Conservation (phyloP, 345 rosid genomes). For the Barbarea vulgaris region DNA sequence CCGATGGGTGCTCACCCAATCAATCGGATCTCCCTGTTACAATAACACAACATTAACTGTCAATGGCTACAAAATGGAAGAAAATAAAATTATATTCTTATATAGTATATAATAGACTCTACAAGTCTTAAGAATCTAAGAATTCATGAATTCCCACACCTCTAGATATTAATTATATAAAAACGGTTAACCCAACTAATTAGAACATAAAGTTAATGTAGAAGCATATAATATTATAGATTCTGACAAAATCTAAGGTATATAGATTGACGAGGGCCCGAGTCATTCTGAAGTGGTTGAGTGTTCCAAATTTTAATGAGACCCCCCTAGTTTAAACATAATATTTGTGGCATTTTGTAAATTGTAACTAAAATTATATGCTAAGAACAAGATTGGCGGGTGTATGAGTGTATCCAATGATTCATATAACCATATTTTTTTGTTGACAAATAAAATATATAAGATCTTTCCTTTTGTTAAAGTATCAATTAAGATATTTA, state of each 20-base stretch:
- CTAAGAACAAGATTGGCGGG: background rate
- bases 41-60: background rate
- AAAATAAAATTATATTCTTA: background rate
- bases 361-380: background rate
- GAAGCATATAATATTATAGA: background rate
- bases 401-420: slow-evolving; percentile 9
- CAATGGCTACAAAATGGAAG: background rate
- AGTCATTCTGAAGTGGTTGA: slow-evolving; percentile 10
- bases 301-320: background rate
- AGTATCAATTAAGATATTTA: too few species aligned
- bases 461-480: too few species aligned
- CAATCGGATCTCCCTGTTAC: slow-evolving; percentile 62
- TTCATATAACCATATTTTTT: background rate
- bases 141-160: background rate
- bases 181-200: slow-evolving; percentile 1
- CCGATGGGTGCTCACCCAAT: slow-evolving; percentile 93
- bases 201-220: background rate
- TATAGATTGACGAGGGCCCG: background rate
- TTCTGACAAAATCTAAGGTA: background rate
- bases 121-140: background rate
- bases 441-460: too few species aligned
- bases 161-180: background rate
- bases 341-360: background rate
- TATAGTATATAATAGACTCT: background rate
- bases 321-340: background rate